Evolutionary conservation across 1,139 yeast genomes (phyloP).

Genomic region (Saccharomycopsis hybrid): DNA sequence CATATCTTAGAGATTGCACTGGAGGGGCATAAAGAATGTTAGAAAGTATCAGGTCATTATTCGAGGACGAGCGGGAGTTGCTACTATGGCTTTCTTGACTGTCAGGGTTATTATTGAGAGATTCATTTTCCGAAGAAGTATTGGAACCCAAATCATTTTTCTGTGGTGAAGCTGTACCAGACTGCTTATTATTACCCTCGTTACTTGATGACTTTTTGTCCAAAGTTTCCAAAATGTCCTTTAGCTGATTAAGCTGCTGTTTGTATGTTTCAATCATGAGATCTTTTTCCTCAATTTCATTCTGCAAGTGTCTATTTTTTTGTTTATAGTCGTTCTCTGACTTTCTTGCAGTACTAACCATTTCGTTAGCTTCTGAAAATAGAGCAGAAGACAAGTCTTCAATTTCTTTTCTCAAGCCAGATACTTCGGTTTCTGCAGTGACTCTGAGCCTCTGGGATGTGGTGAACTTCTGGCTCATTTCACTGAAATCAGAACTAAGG

Average conservation of each 20-base stretch:
- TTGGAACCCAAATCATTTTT: neutral
- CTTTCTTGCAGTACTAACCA: slow-evolving; percentile 68
- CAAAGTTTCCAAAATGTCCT: slow-evolving; percentile 46
- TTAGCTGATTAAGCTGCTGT: slow-evolving; percentile 64
- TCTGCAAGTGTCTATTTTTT: slow-evolving; percentile 46
- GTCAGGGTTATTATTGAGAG: neutral
- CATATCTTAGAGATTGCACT: slow-evolving; percentile 19
- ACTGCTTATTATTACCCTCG: neutral
- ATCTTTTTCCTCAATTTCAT: slow-evolving; percentile 70
- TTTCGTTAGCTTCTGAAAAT: slow-evolving; percentile 73
- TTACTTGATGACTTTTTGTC: slow-evolving; percentile 30
- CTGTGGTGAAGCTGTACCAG: neutral
- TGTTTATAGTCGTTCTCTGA: slow-evolving; percentile 49
- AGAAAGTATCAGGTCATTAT: neutral
- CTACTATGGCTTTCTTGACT: neutral
- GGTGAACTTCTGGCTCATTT: slow-evolving; percentile 13
- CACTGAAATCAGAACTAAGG: slow-evolving; percentile 17
- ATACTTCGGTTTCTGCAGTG: slow-evolving; percentile 55
- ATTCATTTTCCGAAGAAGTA: neutral
- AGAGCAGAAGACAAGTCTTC: slow-evolving; percentile 71
- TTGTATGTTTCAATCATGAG: slow-evolving; percentile 57
- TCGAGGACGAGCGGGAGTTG: neutral
- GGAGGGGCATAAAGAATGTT: slow-evolving; percentile 20
- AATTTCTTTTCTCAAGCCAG: slow-evolving; percentile 58
- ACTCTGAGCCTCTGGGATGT: slow-evolving; percentile 29